These are phyloP conservation scores for Penicillium sumatraense DNA, from an alignment of 2,329 filamentous ascomycete species.

Conservation along the genomic window DNA sequence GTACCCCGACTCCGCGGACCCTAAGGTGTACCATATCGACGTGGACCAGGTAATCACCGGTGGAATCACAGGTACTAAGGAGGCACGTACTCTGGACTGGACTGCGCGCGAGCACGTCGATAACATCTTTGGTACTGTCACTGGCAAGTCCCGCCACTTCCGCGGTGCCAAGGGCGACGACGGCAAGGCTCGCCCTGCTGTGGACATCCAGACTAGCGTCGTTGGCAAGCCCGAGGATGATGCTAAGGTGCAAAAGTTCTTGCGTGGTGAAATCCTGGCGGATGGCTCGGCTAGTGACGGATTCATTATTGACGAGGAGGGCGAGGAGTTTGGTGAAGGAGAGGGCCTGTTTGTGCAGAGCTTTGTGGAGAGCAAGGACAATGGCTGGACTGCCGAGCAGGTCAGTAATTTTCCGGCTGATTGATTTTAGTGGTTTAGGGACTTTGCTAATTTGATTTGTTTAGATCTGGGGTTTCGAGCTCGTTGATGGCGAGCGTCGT, in stretches of 20 bases:
- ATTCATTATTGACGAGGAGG: conserved; percentile 62
- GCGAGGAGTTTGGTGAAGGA: conserved; percentile 47
- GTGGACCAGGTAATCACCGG: conserved; percentile 74
- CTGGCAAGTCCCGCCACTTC: conserved; percentile 62
- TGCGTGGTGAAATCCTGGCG: conserved; percentile 47
- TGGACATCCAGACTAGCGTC: conserved; percentile 44
- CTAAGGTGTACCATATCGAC: conserved; percentile 65
- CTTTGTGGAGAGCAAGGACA: conserved; percentile 53
- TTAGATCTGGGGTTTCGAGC: conserved; percentile 54
- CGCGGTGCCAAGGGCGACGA: conserved; percentile 41
- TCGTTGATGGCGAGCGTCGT: conserved; percentile 45
- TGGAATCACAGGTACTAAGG: conserved; percentile 69
- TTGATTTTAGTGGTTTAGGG: not conserved
- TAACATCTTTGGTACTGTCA: conserved; percentile 76
- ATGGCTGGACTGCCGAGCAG: conserved; percentile 61
- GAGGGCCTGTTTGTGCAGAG: conserved; percentile 54
- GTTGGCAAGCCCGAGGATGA: conserved; percentile 44
- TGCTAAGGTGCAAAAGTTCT: conserved; percentile 41
- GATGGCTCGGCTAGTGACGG: conserved; percentile 62
- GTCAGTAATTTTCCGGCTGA: conserved; percentile 35
- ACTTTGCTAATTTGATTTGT: conserved; percentile 4
- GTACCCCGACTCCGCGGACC: conserved; percentile 49
- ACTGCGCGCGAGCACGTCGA: conserved; percentile 70
- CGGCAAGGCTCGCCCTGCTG: conserved; percentile 39
- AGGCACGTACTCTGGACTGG: conserved; percentile 63